Evolutionary conservation across 192 early-diverging fungal species (phyloP).

Genomic region (Pilaira anomala): DNA sequence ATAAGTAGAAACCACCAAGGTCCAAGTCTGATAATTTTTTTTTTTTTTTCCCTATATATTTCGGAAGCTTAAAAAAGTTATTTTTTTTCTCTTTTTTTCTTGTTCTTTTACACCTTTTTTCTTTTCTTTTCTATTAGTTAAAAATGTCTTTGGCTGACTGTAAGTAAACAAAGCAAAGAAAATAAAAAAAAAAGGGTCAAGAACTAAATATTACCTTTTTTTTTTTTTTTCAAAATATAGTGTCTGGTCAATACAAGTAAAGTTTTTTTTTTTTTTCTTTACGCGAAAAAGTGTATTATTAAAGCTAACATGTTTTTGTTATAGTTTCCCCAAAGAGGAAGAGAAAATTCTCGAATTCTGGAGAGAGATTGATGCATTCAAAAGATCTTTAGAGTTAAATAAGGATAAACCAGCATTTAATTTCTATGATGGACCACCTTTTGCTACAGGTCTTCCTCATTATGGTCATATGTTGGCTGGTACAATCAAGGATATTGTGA

Average conservation of each 20-base stretch:
- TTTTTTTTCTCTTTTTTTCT: slow-evolving; percentile 14
- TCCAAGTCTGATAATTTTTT: background rate
- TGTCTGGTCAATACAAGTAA: slow-evolving; percentile 44
- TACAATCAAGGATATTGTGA: slow-evolving; percentile 99
- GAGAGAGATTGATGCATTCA: slow-evolving; percentile 97
- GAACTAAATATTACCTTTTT: slow-evolving; percentile 1
- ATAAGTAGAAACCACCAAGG: too few relatives aligned
- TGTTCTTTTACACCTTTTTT: background rate
- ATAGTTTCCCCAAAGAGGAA: slow-evolving; percentile 94
- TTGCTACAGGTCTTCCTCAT: slow-evolving; percentile 97
- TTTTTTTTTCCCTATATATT: slow-evolving; percentile 1
- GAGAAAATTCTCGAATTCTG: slow-evolving; percentile 91
- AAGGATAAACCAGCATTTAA: slow-evolving; percentile 83
- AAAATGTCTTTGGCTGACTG: slow-evolving; percentile 40
- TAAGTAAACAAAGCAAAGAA: slow-evolving; percentile 8
- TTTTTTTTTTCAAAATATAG: slow-evolving; percentile 13
- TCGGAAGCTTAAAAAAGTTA: background rate
- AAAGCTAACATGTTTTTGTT: slow-evolving; percentile 4
- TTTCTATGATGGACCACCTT: slow-evolving; percentile 99
- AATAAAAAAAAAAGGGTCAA: too few relatives aligned
- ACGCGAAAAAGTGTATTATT: background rate
- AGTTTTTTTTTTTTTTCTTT: background rate
- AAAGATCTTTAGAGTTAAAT: slow-evolving; percentile 85
- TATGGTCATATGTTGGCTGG: slow-evolving; percentile 98
- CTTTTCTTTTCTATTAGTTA: slow-evolving; percentile 7